Evolutionary conservation across 257 asterid species (phyloP).

Genomic region (Solanum habrochaites): DNA sequence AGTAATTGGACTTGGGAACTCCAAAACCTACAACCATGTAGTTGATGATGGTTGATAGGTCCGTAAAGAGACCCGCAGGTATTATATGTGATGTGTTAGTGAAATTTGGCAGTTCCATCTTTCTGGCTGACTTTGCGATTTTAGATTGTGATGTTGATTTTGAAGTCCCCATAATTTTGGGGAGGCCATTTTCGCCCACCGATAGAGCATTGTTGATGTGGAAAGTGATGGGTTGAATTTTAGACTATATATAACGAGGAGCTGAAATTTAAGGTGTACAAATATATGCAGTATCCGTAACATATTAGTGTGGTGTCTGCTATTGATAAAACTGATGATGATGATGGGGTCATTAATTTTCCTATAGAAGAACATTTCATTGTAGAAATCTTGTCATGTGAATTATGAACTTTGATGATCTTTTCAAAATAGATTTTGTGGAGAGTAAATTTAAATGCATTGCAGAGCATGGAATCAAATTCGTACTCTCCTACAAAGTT

Average conservation of each 20-base stretch:
- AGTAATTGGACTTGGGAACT: too few relatives aligned
- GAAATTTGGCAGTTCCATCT: neutral
- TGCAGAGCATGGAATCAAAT: too few relatives aligned
- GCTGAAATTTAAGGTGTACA: neutral
- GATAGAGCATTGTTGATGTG: neutral
- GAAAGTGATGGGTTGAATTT: neutral
- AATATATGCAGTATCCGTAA: neutral
- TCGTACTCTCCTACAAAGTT: neutral
- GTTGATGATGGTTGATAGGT: too few relatives aligned
- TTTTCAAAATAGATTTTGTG: neutral
- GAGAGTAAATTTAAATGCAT: neutral
- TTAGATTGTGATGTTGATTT: neutral
- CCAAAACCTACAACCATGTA: too few relatives aligned
- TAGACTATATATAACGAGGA: neutral
- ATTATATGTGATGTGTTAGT: too few relatives aligned
- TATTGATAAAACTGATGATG: neutral
- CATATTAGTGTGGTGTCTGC: neutral
- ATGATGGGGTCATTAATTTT: neutral
- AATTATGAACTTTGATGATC: neutral
- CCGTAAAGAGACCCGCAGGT: too few relatives aligned
- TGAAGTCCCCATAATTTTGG: neutral
- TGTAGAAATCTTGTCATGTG: too few relatives aligned
- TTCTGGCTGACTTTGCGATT: neutral
- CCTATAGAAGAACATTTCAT: too few relatives aligned
- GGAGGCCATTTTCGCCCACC: neutral